Base-by-base conservation (phyloP, 2,329 filamentous ascomycete genomes). In the Elsinoe fawcettii region DNA sequence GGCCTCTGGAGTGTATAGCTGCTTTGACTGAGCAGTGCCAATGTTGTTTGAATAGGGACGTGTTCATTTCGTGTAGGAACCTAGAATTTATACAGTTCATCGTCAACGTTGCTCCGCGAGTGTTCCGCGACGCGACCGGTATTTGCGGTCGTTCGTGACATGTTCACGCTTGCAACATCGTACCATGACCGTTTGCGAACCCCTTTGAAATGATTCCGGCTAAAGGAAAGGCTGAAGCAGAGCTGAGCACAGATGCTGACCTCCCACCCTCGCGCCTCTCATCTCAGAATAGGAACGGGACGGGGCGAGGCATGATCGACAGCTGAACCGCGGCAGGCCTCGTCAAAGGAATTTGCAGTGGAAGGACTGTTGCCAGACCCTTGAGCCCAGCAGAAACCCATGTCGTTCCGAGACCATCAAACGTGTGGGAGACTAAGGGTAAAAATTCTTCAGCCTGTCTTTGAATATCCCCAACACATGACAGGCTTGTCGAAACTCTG, bases 1-100 rank as follows among this genome's bases (percentile, higher is more conserved):
- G 16, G 65, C 61, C n/a, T 65, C 63, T 47, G 62, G 62, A 16
- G 36, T 66, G 2, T 65, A 65, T 63, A 59, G 59, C n/a, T 67
- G 66, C 60, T 59, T 53, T 27, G 49, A 51, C 14, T 53, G 14
- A 23, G 14, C 14, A 18, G 14, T 20, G 14, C 7, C 46, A 30
- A 4, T 37, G 14, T 46, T 25, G 41, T 46, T 46, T 25, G 20
- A 20, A 46, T 18, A 12, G 6, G 41, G 20, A 8, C 20, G 18
- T 27, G 41, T 46, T 46, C 41, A 46, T 46, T 46, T 46, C 60
- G 37, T 63, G 47, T 61, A 32, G 53, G 18, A 6, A n/a, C 25
- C 32, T 23, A 27, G 55, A 22, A 25, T 14, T 27, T 37, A 6
- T 18, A 5, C 55, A 9, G 46, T 27, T 60, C 62, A 63, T 14